Conservation (phyloP, 2,329 filamentous ascomycete genomes). For the Penicillium sp. region DNA sequence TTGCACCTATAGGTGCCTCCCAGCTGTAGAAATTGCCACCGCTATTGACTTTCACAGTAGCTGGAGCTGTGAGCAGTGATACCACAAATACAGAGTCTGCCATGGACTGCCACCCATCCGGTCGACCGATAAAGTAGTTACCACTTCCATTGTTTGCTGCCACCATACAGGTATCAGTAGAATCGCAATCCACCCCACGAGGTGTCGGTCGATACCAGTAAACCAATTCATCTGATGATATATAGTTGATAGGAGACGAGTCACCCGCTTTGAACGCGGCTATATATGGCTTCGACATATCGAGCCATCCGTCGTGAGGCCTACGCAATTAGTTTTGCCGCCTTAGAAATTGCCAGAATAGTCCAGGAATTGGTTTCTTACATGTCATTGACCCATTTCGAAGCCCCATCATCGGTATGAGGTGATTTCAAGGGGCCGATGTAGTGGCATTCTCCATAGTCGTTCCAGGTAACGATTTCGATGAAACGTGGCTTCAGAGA, state of each 20-base stretch:
- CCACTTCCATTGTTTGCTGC: conserved; percentile 50
- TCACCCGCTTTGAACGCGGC: conserved; percentile 54
- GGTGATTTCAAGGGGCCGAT: conserved; percentile 48
- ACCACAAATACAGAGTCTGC: conserved; percentile 56
- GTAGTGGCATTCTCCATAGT: conserved; percentile 60
- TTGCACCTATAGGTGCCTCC: conserved; percentile 45
- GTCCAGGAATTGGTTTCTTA: conserved; percentile 17
- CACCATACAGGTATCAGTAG: conserved; percentile 54
- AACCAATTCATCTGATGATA: conserved; percentile 51
- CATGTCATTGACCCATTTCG: conserved; percentile 55
- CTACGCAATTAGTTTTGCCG: conserved; percentile 21
- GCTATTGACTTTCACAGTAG: conserved; percentile 42
- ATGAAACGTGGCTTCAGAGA: conserved; percentile 51
- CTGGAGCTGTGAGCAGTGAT: conserved; percentile 50
- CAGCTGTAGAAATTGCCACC: conserved; percentile 14
- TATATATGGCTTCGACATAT: conserved; percentile 56
- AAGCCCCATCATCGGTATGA: conserved; percentile 40
- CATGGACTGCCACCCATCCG: conserved; percentile 54
- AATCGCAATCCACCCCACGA: conserved; percentile 50
- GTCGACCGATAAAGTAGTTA: conserved; percentile 56
- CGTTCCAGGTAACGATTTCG: conserved; percentile 52
- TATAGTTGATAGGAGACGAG: conserved; percentile 38
- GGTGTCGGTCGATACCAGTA: conserved; percentile 60
- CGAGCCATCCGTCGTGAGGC: conserved; percentile 56
- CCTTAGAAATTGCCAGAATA: neutral